These are phyloP conservation scores for Paracamarosporium sp. DNA, from an alignment of 2,329 filamentous ascomycete species.

Conservation along the genomic window DNA sequence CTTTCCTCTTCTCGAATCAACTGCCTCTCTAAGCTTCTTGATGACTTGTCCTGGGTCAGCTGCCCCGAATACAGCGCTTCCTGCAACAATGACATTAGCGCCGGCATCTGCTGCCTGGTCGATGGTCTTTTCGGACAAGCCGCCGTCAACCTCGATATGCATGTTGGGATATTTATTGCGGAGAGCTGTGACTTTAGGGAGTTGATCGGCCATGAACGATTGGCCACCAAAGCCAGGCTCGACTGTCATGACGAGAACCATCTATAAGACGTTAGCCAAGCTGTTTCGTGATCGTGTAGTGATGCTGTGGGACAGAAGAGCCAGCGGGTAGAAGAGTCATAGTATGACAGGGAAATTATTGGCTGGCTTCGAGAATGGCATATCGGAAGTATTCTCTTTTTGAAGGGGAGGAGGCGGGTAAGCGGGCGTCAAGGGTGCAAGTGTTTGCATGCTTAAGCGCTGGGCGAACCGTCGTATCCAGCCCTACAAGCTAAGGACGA, in stretches of 20 bases:
- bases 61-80: slow-evolving; percentile 93
- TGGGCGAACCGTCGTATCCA: slow-evolving; percentile 33
- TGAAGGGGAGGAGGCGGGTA: slow-evolving; percentile 12
- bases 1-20: slow-evolving; percentile 66
- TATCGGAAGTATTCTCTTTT: slow-evolving; percentile 22
- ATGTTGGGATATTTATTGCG: slow-evolving; percentile 85
- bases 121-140: slow-evolving; percentile 85
- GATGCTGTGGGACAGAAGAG: slow-evolving; percentile 16
- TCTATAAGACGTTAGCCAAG: slow-evolving; percentile 61
- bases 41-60: slow-evolving; percentile 89
- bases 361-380: slow-evolving; percentile 10
- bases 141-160: slow-evolving; percentile 97
- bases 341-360: slow-evolving; percentile 7
- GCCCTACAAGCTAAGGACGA: slow-evolving; percentile 25
- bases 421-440: slow-evolving; percentile 21
- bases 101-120: slow-evolving; percentile 94
- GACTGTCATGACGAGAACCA: slow-evolving; percentile 98
- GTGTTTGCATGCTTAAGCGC: slow-evolving; percentile 40
- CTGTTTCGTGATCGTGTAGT: slow-evolving; percentile 11
- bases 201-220: slow-evolving; percentile 96
- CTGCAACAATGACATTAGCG: slow-evolving; percentile 97
- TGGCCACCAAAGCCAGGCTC: slow-evolving; percentile 97
- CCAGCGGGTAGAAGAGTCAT: slow-evolving; percentile 21
- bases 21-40: slow-evolving; percentile 76
- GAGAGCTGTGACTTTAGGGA: slow-evolving; percentile 89